These are phyloP conservation scores for Pythium rhizo-oryzae DNA, from an alignment of 352 stramenopile species.

Conservation along the genomic window DNA sequence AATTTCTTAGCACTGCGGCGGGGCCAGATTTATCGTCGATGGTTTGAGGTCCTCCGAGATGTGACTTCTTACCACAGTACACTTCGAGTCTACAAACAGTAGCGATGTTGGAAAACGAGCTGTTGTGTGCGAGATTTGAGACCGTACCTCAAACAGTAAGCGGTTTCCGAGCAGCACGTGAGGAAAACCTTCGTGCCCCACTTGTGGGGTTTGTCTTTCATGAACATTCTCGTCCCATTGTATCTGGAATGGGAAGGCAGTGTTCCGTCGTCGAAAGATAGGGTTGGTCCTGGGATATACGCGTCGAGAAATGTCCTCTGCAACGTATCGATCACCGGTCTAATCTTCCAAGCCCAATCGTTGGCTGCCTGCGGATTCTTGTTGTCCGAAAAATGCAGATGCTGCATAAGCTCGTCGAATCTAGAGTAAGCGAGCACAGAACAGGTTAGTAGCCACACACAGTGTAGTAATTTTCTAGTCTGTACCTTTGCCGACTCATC, in stretches of 20 bases:
- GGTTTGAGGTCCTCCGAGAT: neutral
- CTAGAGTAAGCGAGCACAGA: no score
- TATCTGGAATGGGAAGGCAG: neutral
- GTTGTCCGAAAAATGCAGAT: neutral
- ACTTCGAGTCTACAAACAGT: neutral
- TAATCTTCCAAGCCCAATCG: neutral
- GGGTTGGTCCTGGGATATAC: neutral
- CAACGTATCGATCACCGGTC: neutral
- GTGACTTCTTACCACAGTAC: conserved; percentile 7
- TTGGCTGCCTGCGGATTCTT: neutral
- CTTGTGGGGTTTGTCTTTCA: conserved; percentile 25
- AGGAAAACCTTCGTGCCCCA: conserved; percentile 22
- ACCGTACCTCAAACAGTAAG: conserved; percentile 1
- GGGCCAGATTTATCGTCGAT: conserved; percentile 13
- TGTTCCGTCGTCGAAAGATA: conserved; percentile 14
- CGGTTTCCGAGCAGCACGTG: neutral
- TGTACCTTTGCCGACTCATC: neutral
- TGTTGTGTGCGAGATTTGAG: neutral
- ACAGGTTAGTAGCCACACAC: neutral
- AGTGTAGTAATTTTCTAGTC: neutral
- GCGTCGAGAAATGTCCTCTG: neutral
- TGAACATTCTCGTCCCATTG: conserved; percentile 4
- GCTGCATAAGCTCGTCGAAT: neutral
- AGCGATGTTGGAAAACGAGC: neutral
- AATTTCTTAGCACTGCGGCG: neutral